Evolutionary conservation across 495 filamentous ascomycete genomes (phyloP), one percentile per base, ranked within the genome.

Genomic region (Aspergillus conjunctus): DNA sequence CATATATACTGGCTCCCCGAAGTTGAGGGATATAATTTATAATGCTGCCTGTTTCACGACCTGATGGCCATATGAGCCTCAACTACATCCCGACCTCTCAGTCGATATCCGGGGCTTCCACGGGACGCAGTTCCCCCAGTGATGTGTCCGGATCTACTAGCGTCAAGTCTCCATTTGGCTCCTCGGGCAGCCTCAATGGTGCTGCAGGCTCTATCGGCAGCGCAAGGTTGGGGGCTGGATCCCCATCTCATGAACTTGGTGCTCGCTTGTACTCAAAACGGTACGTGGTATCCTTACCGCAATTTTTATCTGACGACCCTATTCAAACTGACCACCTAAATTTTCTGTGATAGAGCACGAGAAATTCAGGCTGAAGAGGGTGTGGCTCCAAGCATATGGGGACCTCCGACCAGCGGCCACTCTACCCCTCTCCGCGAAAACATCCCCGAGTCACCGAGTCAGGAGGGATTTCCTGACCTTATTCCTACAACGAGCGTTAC

Each of bases 311-410:
- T 39, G 20, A 32, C 15, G 17, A 30, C 11, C 34, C 22, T 31
- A 26, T 14, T 20, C 20, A 41, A 44, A 51, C 69, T 74, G 50
- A 71, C 60, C 31, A 15, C 26, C 30, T 43, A 18, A 20, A 43
- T 46, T 46, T 11, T 51, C 34, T 21, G 64, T 39, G 15, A 46
- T 68, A 96, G 93, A 62, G 92, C 95, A 43, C 85, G 94, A 73
- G 94, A 98, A 71, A 97, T 98, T 62, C 95, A 98, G 78, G 92
- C 92, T 39, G 92, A 98, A 77, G 95, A 98, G 81, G 93, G 92
- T 44, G 74, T 95, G 61, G 87, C 88, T 63, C 82, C 91, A 52
- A 91, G 90, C 71, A 86, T 93, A 30, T 98, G 95, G 94, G 93
- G 92, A 31, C 93, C 94, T 41, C 94, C 94, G 54, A 93, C 95